Percentiles rank a stretch among this genome's conserved stretches.
Conservation (phyloP, 2,329 filamentous ascomycete genomes). For the Pyrenophora graminea region DNA sequence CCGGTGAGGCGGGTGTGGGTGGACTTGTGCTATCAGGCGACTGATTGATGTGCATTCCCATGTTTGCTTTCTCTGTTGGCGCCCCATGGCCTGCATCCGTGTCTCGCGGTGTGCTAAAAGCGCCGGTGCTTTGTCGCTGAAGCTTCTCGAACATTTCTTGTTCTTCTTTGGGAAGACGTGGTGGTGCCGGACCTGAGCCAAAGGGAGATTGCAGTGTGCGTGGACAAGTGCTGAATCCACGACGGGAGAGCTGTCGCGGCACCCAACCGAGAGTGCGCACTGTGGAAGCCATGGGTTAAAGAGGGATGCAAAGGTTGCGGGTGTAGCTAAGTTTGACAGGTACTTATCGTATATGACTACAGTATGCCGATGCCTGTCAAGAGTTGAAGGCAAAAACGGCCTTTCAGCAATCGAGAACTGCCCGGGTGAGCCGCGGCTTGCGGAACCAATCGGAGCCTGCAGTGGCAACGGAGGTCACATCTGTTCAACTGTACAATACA, state of each 20-base stretch:
- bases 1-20: neutral
- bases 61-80: slow-evolving; percentile 41
- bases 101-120: slow-evolving; percentile 68
- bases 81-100: slow-evolving; percentile 40
- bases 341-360: too few species aligned
- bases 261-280: slow-evolving; percentile 28
- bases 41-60: slow-evolving; percentile 41
- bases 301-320: too few species aligned
- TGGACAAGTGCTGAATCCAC: slow-evolving; percentile 21
- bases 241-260: slow-evolving; percentile 34
- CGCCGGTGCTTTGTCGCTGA: slow-evolving; percentile 76
- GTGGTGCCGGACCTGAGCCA: slow-evolving; percentile 68
- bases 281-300: slow-evolving; percentile 4
- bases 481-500: neutral
- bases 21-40: slow-evolving; percentile 27
- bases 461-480: slow-evolving; percentile 25
- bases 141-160: slow-evolving; percentile 90
- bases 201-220: slow-evolving; percentile 28
- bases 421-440: slow-evolving; percentile 9
- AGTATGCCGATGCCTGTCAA: slow-evolving; percentile 2
- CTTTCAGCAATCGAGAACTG: slow-evolving; percentile 8
- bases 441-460: slow-evolving; percentile 27
- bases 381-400: slow-evolving; percentile 2
- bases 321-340: too few species aligned
- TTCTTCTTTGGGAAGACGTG: slow-evolving; percentile 82